These are phyloP conservation scores for Sindora glabra DNA, from an alignment of 306 rosid genomes.

Conservation along the genomic window DNA sequence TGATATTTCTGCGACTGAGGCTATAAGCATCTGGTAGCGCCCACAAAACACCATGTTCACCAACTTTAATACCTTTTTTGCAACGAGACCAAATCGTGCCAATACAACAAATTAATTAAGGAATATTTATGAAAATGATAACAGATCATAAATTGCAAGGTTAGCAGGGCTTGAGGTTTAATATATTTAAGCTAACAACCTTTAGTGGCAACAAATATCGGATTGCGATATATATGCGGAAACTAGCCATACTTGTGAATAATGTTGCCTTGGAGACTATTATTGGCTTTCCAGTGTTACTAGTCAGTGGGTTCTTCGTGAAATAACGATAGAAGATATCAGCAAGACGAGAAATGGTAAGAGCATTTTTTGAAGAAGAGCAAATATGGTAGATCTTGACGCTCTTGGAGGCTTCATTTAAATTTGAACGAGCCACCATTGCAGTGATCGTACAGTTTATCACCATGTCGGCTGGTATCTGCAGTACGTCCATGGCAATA, in stretches of 20 bases:
- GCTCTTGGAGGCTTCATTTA: not conserved
- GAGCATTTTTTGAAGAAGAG: conserved; percentile 28
- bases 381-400: conserved; percentile 38
- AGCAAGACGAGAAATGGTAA: not conserved
- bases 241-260: conserved; percentile 7
- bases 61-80: conserved; percentile 23
- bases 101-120: too few relatives aligned
- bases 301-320: not conserved
- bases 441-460: conserved; percentile 31
- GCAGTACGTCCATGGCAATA: too few relatives aligned
- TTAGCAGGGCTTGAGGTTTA: too few relatives aligned
- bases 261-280: not conserved
- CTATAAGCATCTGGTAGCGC: not conserved
- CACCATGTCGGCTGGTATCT: conserved; percentile 52
- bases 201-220: conserved; percentile 21
- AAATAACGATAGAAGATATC: not conserved
- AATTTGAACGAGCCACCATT: conserved; percentile 16
- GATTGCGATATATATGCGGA: conserved; percentile 5
- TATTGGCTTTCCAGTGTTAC: conserved; percentile 20
- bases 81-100: too few relatives aligned
- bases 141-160: too few relatives aligned
- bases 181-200: too few relatives aligned
- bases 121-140: too few relatives aligned
- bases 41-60: not conserved
- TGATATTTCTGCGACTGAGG: not conserved